Conservation (phyloP, 352 stramenopile species). For the Phytophthora capsici region DNA sequence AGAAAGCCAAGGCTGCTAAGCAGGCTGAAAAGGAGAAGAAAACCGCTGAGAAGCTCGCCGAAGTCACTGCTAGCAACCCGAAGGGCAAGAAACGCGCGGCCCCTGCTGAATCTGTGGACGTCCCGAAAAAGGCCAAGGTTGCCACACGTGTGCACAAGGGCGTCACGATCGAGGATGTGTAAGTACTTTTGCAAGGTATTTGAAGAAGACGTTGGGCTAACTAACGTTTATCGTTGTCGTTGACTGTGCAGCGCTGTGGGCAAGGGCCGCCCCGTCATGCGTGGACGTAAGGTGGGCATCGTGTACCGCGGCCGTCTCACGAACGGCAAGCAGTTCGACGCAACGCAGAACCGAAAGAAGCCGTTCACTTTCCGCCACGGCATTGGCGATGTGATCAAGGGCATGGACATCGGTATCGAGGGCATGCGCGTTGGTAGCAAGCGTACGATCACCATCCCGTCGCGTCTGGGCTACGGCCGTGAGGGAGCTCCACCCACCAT, state of each 20-base stretch:
- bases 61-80: constrained; percentile 41
- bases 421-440: constrained; percentile 90
- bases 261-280: constrained; percentile 64
- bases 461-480: constrained; percentile 94
- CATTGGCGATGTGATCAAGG: constrained; percentile 94
- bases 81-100: constrained; percentile 76
- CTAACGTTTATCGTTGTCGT: constrained; percentile 9
- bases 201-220: constrained; percentile 17
- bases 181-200: constrained; percentile 25
- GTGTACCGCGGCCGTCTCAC: constrained; percentile 80
- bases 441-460: constrained; percentile 93
- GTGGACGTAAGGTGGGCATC: constrained; percentile 82
- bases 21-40: constrained; percentile 56
- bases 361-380: constrained; percentile 88
- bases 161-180: constrained; percentile 82
- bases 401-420: constrained; percentile 95
- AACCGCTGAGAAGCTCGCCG: constrained; percentile 58
- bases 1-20: constrained; percentile 37
- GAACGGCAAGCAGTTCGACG: constrained; percentile 90
- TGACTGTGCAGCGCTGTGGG: constrained; percentile 58
- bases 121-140: constrained; percentile 83
- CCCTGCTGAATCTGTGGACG: constrained; percentile 60
- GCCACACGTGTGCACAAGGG: constrained; percentile 72
- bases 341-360: constrained; percentile 81
- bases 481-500: constrained; percentile 82